Base-by-base conservation (phyloP, 2,329 filamentous ascomycete species). In the Arachnopeziza araneosa region DNA sequence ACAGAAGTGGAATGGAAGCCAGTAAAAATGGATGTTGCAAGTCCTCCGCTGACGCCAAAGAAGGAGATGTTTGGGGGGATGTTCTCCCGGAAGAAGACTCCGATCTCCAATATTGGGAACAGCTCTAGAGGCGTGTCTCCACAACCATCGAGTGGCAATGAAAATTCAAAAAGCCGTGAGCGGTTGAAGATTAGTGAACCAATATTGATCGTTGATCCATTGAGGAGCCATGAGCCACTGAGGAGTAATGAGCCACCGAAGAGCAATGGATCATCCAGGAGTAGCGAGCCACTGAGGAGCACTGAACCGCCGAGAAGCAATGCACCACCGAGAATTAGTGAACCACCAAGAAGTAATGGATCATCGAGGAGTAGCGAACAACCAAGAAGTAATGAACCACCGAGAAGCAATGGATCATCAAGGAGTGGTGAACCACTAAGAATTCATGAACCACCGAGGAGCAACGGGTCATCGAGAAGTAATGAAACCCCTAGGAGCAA, bases 1-100 rank as follows among this genome's bases (percentile, higher is more conserved):
- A 71, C 69, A 58, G 71, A 73, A 63, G 58, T 73, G 55, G 69
- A 71, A 56, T 61, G 71, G 48, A 54, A 72, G 9, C 66, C 73
- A 53, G 67, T 63, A 48, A 64, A 69, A 58, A 60, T 73, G 56
- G 70, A 66, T n/a, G 68, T 68, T 53, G 70, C 70, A 24, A 52
- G 60, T 12, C 63, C 67, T 24, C 36, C 64, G 22, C 56, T 55
- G 24, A 68, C 62, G 57, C 64, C 64, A n/a, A 58, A 50, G 23
- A 67, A 57, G 49, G 68, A 68, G 23, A 73, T 68, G 55, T 69
- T 71, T 44, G 60, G 62, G 1, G 32, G 32, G 4, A 68, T 73
- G 54, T 72, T 73, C 36, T 67, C 66, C 17, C 67, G 67, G 52
- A 71, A 69, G 52, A 63, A 66, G 51, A 61, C 58, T 9, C 32